Evolutionary conservation across 345 rosid genomes (phyloP), one percentile per base, ranked within the genome.

Genomic region (Nasturtium officinale): DNA sequence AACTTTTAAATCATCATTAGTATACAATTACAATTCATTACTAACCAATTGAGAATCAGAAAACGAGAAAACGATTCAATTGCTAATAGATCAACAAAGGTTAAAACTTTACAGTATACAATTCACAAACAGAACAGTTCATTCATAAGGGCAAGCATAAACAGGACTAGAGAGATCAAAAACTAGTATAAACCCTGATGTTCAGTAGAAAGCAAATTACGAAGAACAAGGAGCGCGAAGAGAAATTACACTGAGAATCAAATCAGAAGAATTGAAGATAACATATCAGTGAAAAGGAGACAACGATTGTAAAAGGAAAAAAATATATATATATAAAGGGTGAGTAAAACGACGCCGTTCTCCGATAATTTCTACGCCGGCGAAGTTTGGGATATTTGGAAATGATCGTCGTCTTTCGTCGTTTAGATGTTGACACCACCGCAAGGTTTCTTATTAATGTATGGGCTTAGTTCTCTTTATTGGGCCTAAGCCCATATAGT

Each of bases 341-440:
- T 7, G 21, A 11, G 4, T 2, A n/a, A 75, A 75, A 33, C 59
- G 70, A 30, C 64, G 74, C 12, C 69, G 70, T 69, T 45, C 17
- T 54, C n/a, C 61, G 53, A 35, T 45, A 20, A 76, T 38, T 69
- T 47, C 65, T 28, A 58, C 38, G 47, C 72, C 80, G 80, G 79
- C 52, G 76, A 70, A 48, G 67, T 76, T 70, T 70, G 57, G 42
- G 43, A 29, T 23, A 65, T 35, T 35, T 50, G 64, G 61, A 76
- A 64, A 64, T 38, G 21, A 76, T 37, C 60, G 8, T 64, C 76
- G 38, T 63, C 75, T 66, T 66, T 71, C 30, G 66, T 63, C 25
- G 25, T 23, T 23, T 63, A 21, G 71, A 64, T 63, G 67, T 54
- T 28, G 71, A 33, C 61, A 75, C 66, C 52, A 74, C 55, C 53